Base-by-base conservation (phyloP, 2,329 filamentous ascomycete species). In the Lasiodiplodia gonubiensis region DNA sequence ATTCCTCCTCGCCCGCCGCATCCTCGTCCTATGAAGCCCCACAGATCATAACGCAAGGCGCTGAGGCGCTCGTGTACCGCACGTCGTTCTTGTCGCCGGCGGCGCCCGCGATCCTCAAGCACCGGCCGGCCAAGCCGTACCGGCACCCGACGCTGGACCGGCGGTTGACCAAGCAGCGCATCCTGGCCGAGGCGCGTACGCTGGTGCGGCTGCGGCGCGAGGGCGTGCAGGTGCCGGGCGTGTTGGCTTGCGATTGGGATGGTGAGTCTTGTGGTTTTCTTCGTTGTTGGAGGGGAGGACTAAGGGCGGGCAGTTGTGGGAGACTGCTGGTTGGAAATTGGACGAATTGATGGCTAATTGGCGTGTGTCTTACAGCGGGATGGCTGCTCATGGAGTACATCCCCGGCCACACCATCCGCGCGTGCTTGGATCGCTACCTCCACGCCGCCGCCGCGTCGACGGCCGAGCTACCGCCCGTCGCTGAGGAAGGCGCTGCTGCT, bases 51-150 rank as follows among this genome's bases (percentile, higher is more conserved):
- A 90, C 92, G 67, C 95, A 98, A 85, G 95, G 95, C 81, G 95
- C 95, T 77, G 95, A 99, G 87, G 94, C 92, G 69, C 92, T 94
- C 71, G 88, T 99, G 76, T 98, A 96, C 87, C 90, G 89, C 79
- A 94, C 92, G 21, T 89, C 88, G 66, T 96, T 92, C 81, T 89
- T 97, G 66, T 78, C 86, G 33, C 86, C 91, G 48, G 78, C 84
- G 67, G 83, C 87, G 11, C 87, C 90, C 16, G 91, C 89, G 76
- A 92, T 94, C 0, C 88, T 98, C 70, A 99, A 99, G 82, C 89
- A 96, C 84, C 92, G 95, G 0, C 94, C 94, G 0, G 85, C 89
- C 30, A 99, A 99, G 82, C 88, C 92, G 30, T 99, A 97, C 86
- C 88, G 95, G 23, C 95, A 99, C 80, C 92, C 93, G 5, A 88